Evolutionary conservation across 108 stramenopile genomes (phyloP), one percentile per base, ranked within the genome.

Genomic region (Epithemia pelagica): DNA sequence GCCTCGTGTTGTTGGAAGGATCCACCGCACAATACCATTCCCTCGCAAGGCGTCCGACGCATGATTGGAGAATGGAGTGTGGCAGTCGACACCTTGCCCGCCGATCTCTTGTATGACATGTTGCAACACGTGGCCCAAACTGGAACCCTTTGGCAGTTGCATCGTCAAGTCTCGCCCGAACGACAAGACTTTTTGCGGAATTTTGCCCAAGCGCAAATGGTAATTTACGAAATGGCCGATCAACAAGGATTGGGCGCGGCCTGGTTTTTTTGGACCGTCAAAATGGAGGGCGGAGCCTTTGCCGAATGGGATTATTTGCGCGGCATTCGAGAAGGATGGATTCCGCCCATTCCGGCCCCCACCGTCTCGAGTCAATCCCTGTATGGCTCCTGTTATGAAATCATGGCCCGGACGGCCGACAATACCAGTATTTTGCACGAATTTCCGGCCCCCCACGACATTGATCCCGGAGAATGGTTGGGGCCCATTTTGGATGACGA

Each of bases 181-280:
- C 68, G 81, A 29, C 62, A 71, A 33, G 53, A 37, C 0, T 88
- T 88, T 53, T 71, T 88, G 68, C 61, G 69, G 32, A 68, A 88
- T 31, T 84, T 81, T 59, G 83, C 82, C 21, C 52, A 81, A 62
- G 82, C 82, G 0, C 87, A 85, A 68, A 83, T 88, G 83, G 87
- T 81, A 10, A 64, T 70, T 8, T 77, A 71, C 53, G 79, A 75
- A 67, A 64, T 59, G 8, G 27, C 18, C 2, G 57, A 15, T 33
- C 25, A 26, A n/a, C 8, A 5, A 21, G 80, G 78, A 30, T 66
- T 65, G 2, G 69, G 73, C 18, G 65, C 70, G 61, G 87, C 81
- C 10, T 88, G 87, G 87, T 88, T 88, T 62, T 88, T 58, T 60
- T 85, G 78, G 79, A 85, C 69, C n/a, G 68, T 80, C 25, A 81